These are phyloP conservation scores for Megacollybia marginata DNA, from an alignment of 768 basidiomycete genomes.

Conservation along the genomic window DNA sequence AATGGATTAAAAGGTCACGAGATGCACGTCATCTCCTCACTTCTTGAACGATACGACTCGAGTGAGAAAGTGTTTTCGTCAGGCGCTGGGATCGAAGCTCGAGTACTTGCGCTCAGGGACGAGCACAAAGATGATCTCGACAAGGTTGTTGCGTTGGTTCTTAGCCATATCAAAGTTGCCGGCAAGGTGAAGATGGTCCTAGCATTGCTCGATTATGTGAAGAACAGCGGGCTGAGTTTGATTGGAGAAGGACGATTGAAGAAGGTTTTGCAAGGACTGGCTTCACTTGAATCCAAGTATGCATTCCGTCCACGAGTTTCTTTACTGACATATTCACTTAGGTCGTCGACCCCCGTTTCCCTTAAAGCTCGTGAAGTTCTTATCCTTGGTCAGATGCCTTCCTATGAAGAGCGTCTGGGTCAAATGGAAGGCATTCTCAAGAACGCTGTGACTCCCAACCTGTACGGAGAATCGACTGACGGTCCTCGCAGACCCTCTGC, in stretches of 20 bases:
- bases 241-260: conserved; percentile 73
- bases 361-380: conserved; percentile 96
- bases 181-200: conserved; percentile 88
- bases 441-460: conserved; percentile 77
- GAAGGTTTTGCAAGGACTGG: conserved; percentile 72
- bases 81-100: conserved; percentile 88
- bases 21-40: conserved; percentile 62
- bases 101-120: conserved; percentile 84
- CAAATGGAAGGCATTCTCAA: conserved; percentile 96
- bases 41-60: conserved; percentile 73
- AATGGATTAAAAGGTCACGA: conserved; percentile 86
- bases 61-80: conserved; percentile 78
- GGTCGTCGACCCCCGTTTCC: conserved; percentile 86
- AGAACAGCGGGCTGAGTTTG: conserved; percentile 68
- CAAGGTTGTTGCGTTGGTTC: conserved; percentile 75
- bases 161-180: conserved; percentile 94
- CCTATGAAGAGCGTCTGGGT: conserved; percentile 85
- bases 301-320: not conserved
- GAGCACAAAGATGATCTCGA: conserved; percentile 90
- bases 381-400: conserved; percentile 94
- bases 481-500: conserved; percentile 67
- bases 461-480: conserved; percentile 79
- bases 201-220: conserved; percentile 84
- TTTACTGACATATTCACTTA: conserved; percentile 17
- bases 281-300: conserved; percentile 83